Evolutionary conservation across 805 yeast species (phyloP).

Genomic region (Peterozyma xylosa): DNA sequence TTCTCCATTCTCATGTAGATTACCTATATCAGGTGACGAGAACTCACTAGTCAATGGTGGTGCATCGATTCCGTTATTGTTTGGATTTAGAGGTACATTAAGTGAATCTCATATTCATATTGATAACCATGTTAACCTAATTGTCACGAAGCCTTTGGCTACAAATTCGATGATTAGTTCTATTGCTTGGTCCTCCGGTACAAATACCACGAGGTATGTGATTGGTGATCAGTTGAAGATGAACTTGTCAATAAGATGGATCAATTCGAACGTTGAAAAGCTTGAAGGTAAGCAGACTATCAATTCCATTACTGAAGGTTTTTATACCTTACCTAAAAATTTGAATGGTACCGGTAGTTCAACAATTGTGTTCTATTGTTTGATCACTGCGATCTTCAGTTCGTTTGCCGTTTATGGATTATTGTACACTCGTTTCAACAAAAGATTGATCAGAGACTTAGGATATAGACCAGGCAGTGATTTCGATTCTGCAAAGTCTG

Average conservation of each 20-base stretch:
- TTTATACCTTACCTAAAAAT: conserved; percentile 6
- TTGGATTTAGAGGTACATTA: conserved; percentile 60
- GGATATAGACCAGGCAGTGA: conserved; percentile 11
- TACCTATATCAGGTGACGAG: conserved; percentile 40
- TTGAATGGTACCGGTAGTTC: conserved; percentile 1
- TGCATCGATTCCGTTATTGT: conserved; percentile 48
- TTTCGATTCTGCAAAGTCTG: conserved; percentile 1
- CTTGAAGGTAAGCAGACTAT: conserved; percentile 3
- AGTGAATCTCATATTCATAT: conserved; percentile 64
- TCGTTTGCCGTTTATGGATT: conserved; percentile 3
- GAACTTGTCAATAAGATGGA: conserved; percentile 55
- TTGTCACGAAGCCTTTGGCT: conserved; percentile 31
- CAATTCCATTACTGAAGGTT: conserved; percentile 1
- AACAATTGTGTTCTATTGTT: conserved; percentile 7
- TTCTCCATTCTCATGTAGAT: conserved; percentile 62
- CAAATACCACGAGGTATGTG: conserved; percentile 50
- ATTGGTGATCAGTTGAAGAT: conserved; percentile 60
- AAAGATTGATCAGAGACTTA: conserved; percentile 10
- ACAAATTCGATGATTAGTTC: conserved; percentile 42
- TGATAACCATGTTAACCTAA: conserved; percentile 47
- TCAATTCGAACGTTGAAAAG: conserved; percentile 5
- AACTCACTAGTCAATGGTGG: conserved; percentile 29
- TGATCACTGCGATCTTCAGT: conserved; percentile 4
- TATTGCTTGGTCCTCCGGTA: conserved; percentile 53
- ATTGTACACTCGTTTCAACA: conserved; percentile 13